A percentile compares a stretch with the other conserved stretches of the same genome.
These are phyloP conservation scores for Capsicum chinense DNA, from an alignment of 257 asterid genomes.

Conservation along the genomic window DNA sequence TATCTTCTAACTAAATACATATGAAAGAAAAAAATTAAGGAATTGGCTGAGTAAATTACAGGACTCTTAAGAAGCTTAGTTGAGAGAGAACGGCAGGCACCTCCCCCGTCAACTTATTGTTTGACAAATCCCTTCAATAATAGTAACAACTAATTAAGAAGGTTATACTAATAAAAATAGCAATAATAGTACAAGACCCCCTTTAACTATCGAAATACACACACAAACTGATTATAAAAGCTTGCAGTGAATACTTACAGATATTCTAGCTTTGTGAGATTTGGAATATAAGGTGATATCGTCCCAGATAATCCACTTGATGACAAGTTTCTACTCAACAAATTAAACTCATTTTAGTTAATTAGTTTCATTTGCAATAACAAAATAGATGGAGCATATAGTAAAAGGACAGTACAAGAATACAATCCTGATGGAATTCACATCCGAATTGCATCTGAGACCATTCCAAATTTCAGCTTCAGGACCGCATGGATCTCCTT, in stretches of 20 bases:
- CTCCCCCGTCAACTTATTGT: slow-evolving; percentile 28
- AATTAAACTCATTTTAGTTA: not conserved
- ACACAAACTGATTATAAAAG: no score
- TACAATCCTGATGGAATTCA: slow-evolving; percentile 11
- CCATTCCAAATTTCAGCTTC: slow-evolving; percentile 25
- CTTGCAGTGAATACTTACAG: slow-evolving; percentile 31
- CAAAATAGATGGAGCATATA: not conserved
- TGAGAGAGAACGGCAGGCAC: slow-evolving; percentile 34
- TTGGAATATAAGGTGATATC: slow-evolving; percentile 8
- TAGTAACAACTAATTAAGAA: not conserved
- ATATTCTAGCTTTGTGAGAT: not conserved
- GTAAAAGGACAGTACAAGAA: slow-evolving; percentile 11
- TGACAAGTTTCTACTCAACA: slow-evolving; percentile 28
- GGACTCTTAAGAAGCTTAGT: slow-evolving; percentile 13
- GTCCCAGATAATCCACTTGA: slow-evolving; percentile 19
- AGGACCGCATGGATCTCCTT: slow-evolving; percentile 39
- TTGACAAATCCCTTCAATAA: slow-evolving; percentile 32
- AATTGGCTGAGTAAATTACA: slow-evolving; percentile 27
- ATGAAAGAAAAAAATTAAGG: not conserved
- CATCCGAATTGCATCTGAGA: slow-evolving; percentile 27
- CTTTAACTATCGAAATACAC: no score
- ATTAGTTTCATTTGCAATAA: not conserved
- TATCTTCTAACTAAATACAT: not conserved
- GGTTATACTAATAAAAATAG: no score
- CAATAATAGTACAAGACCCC: no score